Base-by-base conservation (phyloP, 768 basidiomycete species). In the Coprinopsis cinerea region DNA sequence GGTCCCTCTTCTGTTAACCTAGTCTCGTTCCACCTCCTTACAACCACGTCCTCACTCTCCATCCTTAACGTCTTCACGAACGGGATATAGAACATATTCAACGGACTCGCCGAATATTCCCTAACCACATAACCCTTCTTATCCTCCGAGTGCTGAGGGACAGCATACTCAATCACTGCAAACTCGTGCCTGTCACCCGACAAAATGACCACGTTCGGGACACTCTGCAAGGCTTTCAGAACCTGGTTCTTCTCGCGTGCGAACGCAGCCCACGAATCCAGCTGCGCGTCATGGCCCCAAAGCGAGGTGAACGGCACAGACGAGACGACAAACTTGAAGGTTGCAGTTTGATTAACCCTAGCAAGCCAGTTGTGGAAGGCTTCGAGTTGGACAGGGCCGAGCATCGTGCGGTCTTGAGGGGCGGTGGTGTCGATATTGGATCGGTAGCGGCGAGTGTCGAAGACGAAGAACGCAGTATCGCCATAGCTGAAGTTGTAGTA, bases 121-220 rank as follows among this genome's bases (percentile, higher is more conserved):
- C 70, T 64, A 23, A 86, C 71, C 6, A 67, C 55, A 53, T 80
- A 68, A 4, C 64, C 55, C 36, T 61, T 45, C 46, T 61, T 48
- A 53, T 67, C 60, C 37, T n/a, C n/a, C n/a, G n/a, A n/a, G n/a
- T n/a, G n/a, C n/a, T n/a, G n/a, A n/a, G 63, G 53, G 51, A 71
- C 58, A 47, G 69, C 72, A 61, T 80, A 84, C 64, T 83, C 78
- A 55, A 88, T 74, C 3, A 78, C 78, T 1, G 86, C 86, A 57
- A 88, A 89, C 65, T 89, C 87, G 61, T 90, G 88, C 18, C 87
- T 73, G 60, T 88, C 88, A 6, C 86, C 87, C 1, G 80, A 82
- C 39, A 89, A 65, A 44, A 89, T 60, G 58, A 84, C 65, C 40
- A 87, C 78, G 57, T 89, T 88, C 0, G 85, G 83, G 10, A 88